Evolutionary conservation across 306 rosid species (phyloP).

Genomic region (Hippophae gyantsensis): DNA sequence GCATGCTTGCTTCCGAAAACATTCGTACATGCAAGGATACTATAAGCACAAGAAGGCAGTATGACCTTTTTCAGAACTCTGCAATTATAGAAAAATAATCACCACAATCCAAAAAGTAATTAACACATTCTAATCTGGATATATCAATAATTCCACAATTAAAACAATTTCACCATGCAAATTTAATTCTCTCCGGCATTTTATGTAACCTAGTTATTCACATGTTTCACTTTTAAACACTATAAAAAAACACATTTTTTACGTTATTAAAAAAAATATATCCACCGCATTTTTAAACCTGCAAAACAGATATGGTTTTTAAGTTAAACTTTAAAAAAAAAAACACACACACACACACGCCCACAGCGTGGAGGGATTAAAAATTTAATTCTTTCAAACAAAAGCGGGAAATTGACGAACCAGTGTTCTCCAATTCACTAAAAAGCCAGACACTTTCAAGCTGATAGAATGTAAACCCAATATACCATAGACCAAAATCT

Average conservation of each 20-base stretch:
- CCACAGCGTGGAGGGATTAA: not conserved
- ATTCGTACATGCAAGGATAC: not conserved
- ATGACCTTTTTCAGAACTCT: not conserved
- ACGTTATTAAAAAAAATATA: no score
- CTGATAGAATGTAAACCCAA: not conserved
- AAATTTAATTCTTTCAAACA: constrained; percentile 3
- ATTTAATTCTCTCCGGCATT: no score
- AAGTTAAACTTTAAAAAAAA: not conserved
- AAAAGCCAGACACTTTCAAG: constrained; percentile 3
- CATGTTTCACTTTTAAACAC: no score
- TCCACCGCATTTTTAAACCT: no score
- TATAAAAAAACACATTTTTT: no score
- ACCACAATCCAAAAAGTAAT: not conserved
- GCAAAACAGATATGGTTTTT: no score
- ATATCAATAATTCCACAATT: no score
- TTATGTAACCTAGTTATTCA: no score
- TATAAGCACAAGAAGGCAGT: not conserved
- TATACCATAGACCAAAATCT: not conserved
- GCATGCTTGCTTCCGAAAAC: not conserved
- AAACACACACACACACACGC: not conserved
- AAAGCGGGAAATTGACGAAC: not conserved
- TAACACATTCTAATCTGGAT: no score
- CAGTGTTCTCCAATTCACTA: constrained; percentile 8
- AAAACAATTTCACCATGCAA: no score
- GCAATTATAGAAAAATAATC: not conserved